Evolutionary conservation across 2,329 filamentous ascomycete genomes (phyloP).

Genomic region (Alternaria alternata): DNA sequence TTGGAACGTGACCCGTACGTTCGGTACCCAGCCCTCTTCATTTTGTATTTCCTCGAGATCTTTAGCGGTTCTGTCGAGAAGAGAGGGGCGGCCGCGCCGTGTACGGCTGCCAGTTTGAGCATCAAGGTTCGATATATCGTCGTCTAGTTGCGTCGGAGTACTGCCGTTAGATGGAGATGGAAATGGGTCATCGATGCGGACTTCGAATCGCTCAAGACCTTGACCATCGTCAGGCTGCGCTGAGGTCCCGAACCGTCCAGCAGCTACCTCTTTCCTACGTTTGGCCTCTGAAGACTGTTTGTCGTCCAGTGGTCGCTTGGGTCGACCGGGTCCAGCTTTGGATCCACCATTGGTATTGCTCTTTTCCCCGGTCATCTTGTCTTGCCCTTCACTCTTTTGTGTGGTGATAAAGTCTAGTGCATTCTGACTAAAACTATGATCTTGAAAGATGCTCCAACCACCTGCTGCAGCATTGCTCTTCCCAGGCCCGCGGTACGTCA

Average conservation of each 20-base stretch:
- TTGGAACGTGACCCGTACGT: conserved; percentile 72
- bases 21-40: conserved; percentile 61
- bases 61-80: conserved; percentile 45
- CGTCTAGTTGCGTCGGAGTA: conserved; percentile 17
- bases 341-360: conserved; percentile 17
- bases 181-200: conserved; percentile 59
- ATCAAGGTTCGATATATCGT: conserved; percentile 24
- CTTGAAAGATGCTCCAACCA: conserved; percentile 81
- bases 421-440: conserved; percentile 63
- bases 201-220: conserved; percentile 59
- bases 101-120: conserved; percentile 25
- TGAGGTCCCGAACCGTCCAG: conserved; percentile 73
- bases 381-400: conserved; percentile 29
- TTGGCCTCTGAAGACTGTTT: conserved; percentile 56
- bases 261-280: conserved; percentile 67
- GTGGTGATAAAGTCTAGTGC: conserved; percentile 57
- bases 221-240: conserved; percentile 47
- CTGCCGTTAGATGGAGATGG: conserved; percentile 25
- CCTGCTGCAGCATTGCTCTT: conserved; percentile 76
- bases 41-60: conserved; percentile 39
- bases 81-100: conserved; percentile 43
- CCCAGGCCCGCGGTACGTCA: conserved; percentile 73
- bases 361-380: conserved; percentile 27
- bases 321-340: conserved; percentile 36
- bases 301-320: conserved; percentile 38